Evolutionary conservation across 306 rosid genomes (phyloP).

Genomic region (Lagenaria siceraria): DNA sequence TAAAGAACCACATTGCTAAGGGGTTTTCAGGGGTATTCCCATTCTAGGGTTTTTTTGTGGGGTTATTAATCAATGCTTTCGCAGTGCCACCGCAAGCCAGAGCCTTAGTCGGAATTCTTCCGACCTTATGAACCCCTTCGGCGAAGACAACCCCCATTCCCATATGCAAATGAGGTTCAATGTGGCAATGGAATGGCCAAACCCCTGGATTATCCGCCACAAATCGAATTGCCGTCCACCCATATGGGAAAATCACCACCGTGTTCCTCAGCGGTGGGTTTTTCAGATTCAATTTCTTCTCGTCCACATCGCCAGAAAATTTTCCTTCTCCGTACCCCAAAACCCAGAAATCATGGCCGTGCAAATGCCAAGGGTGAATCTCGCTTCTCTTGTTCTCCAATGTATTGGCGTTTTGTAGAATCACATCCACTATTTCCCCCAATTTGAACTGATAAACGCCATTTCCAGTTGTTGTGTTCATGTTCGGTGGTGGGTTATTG

Average conservation of each 20-base stretch:
- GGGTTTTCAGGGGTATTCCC: neutral
- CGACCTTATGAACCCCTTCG: conserved; percentile 29
- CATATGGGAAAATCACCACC: conserved; percentile 50
- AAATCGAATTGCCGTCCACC: conserved; percentile 74
- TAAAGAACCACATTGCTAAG: neutral
- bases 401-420: conserved; percentile 56
- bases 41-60: neutral
- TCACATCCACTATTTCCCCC: conserved; percentile 35
- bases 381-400: conserved; percentile 31
- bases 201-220: conserved; percentile 79
- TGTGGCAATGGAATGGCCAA: conserved; percentile 89
- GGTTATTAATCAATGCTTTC: neutral
- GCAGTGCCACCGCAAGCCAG: conserved; percentile 47
- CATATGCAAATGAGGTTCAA: conserved; percentile 86
- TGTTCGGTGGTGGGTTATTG: conserved; percentile 22
- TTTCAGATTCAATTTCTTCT: conserved; percentile 33
- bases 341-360: conserved; percentile 90
- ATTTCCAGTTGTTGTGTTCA: conserved; percentile 22
- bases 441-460: conserved; percentile 38
- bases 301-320: conserved; percentile 22
- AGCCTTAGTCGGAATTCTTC: conserved; percentile 27
- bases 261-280: conserved; percentile 66
- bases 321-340: conserved; percentile 76
- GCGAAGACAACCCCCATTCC: conserved; percentile 83
- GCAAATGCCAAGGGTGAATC: conserved; percentile 88